Percentiles rank a stretch among this genome's conserved stretches.
Evolutionary conservation across 768 basidiomycete genomes (phyloP).

Genomic region (Panaeolus cyanescens): DNA sequence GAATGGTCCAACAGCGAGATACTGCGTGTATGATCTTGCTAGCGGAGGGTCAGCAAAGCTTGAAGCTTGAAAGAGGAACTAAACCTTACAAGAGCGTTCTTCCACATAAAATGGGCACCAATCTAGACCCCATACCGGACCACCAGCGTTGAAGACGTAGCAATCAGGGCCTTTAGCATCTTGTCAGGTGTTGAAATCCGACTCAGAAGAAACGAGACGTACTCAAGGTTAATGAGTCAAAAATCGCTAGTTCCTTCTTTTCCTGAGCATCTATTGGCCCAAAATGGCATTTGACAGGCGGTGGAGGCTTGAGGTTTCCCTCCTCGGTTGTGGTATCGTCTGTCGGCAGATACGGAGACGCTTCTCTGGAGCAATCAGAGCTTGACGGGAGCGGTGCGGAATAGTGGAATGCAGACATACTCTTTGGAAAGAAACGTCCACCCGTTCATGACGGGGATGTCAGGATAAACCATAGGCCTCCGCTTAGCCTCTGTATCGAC

Average conservation of each 20-base stretch:
- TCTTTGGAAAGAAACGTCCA: constrained; percentile 46
- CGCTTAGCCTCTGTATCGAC: constrained; percentile 48
- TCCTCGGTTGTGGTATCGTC: constrained; percentile 51
- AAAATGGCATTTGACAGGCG: constrained; percentile 61
- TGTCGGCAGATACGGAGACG: constrained; percentile 59
- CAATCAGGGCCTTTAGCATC: not conserved
- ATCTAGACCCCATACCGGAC: constrained; percentile 87
- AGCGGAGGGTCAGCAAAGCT: not conserved
- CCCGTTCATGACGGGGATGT: constrained; percentile 42
- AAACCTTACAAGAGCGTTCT: constrained; percentile 52
- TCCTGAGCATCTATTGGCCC: constrained; percentile 64
- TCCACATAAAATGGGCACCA: constrained; percentile 85
- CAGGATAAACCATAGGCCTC: constrained; percentile 60
- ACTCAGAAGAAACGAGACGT: constrained; percentile 18
- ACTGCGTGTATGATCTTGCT: constrained; percentile 68
- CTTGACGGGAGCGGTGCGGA: not conserved
- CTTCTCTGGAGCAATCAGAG: constrained; percentile 45
- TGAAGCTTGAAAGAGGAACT: not conserved
- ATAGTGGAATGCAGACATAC: constrained; percentile 39
- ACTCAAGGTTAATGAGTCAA: constrained; percentile 64
- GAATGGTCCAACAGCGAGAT: constrained; percentile 81
- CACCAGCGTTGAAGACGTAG: constrained; percentile 83
- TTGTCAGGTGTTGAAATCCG: not conserved
- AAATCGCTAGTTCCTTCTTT: constrained; percentile 48
- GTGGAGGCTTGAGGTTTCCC: constrained; percentile 50